phyloP scores from a whole-genome alignment of 805 yeast species.

The Candida coquimbonensis region DNA sequence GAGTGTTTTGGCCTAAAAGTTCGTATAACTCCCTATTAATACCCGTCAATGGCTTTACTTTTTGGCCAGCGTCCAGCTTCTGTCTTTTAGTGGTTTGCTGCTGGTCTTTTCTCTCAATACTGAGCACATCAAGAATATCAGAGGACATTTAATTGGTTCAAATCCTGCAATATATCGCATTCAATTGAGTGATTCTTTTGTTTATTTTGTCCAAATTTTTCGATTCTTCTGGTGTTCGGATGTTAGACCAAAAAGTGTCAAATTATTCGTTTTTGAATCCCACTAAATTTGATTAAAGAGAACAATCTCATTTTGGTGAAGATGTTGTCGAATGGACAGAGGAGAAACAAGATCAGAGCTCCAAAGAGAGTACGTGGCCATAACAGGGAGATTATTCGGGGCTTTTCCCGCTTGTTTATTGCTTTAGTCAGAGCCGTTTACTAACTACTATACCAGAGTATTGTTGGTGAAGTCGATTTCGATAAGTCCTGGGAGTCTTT shows the following conservation, averaged over 20 bases:
- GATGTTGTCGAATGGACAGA: constrained; percentile 26
- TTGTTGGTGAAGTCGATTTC: constrained; percentile 41
- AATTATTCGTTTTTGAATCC: neutral
- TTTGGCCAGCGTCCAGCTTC: constrained; percentile 1
- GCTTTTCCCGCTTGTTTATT: neutral
- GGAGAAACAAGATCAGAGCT: constrained; percentile 57
- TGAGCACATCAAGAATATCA: constrained; percentile 73
- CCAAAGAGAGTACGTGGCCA: constrained; percentile 38
- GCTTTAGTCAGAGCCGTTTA: neutral
- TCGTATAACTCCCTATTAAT: constrained; percentile 87
- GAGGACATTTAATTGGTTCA: constrained; percentile 27
- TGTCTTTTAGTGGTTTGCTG: constrained; percentile 21
- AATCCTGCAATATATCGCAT: too few species aligned
- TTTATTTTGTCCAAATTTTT: too few species aligned
- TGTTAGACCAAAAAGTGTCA: neutral
- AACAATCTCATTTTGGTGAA: neutral
- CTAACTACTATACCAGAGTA: constrained; percentile 13
- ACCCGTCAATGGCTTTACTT: constrained; percentile 40
- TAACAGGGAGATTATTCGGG: neutral
- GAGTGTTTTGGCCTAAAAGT: constrained; percentile 85
- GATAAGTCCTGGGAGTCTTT: constrained; percentile 62
- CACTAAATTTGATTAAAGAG: neutral
- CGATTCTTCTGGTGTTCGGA: neutral
- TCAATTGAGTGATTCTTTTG: too few species aligned
- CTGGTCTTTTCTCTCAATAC: constrained; percentile 38